Conservation (phyloP, 805 yeast species). For the Metschnikowia baotianmanensis region DNA sequence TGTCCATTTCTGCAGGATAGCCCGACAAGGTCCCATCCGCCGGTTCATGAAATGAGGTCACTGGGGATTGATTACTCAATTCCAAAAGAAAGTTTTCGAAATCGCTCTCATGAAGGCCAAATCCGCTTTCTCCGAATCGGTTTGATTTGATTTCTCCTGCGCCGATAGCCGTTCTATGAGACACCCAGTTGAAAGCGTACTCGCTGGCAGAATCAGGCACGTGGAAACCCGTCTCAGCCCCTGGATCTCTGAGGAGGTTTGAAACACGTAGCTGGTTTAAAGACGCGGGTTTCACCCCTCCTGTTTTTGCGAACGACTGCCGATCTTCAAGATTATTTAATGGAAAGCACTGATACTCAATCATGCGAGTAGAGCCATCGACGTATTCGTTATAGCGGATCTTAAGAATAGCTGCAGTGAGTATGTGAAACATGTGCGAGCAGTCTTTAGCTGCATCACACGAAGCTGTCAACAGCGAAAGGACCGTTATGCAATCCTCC, state of each 20-base stretch:
- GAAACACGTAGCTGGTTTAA: neutral
- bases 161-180: neutral
- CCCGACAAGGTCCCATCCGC: neutral
- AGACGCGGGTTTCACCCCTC: neutral
- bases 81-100: slow-evolving; percentile 50
- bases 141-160: neutral
- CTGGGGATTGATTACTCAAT: slow-evolving; percentile 34
- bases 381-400: slow-evolving; percentile 42
- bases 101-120: slow-evolving; percentile 13
- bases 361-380: slow-evolving; percentile 3
- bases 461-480: slow-evolving; percentile 58
- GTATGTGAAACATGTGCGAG: slow-evolving; percentile 64
- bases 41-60: neutral
- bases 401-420: slow-evolving; percentile 68
- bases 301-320: neutral
- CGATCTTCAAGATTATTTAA: too few relatives aligned
- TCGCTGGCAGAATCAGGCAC: neutral
- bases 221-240: neutral
- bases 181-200: slow-evolving; percentile 4
- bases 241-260: neutral
- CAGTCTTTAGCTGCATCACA: slow-evolving; percentile 81
- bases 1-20: neutral
- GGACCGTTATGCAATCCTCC: slow-evolving; percentile 53
- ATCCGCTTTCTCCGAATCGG: neutral
- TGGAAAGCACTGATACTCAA: neutral